Evolutionary conservation across 768 basidiomycete genomes (phyloP), one percentile per base, ranked within the genome.

Genomic region (Hygrophorus russula): DNA sequence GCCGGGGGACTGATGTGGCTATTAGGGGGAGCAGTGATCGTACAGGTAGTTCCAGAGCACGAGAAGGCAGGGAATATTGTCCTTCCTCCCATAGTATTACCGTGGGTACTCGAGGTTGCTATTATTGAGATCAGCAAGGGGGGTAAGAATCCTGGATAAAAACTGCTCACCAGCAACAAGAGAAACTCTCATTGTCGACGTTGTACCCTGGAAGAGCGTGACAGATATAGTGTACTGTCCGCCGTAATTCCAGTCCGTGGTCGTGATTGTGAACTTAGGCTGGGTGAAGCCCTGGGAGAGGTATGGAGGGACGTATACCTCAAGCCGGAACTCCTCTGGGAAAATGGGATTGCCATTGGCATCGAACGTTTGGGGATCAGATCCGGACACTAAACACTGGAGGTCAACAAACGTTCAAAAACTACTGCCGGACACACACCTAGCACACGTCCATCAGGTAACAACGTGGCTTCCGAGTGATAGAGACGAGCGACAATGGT

Each of bases 251-350:
- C 83, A 87, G 53, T 89, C 84, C 9, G 67, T 73, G 45, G 66
- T 56, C 0, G 67, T 50, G 35, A 84, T 66, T 15, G 67, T 76
- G 56, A 78, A 82, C 34, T 59, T 64, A 0, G 84, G 91, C 45
- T 81, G 82, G 4, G 49, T 57, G 48, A 69, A 61, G 8, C 82
- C 82, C 49, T 73, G 61, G 48, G 63, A 77, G 47, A 89, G 71
- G 60, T 94, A 97, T 12, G 85, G 87, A 5, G 94, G 94, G 52
- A 85, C 73, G 63, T 94, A 96, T 19, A 82, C 78, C 60, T 74
- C 70, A 40, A 72, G 73, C 10, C 89, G 73, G 61, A 87, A 81
- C 56, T 93, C 87, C 49, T 91, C 79, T 0, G 80, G 77, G 53
- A 76, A 82, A 29, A 64, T 67, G 10, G 57, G 56, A 14, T 62